These are phyloP conservation scores for Chimonanthus praecox DNA, from an alignment of 164 flowering plant genomes.

Conservation along the genomic window DNA sequence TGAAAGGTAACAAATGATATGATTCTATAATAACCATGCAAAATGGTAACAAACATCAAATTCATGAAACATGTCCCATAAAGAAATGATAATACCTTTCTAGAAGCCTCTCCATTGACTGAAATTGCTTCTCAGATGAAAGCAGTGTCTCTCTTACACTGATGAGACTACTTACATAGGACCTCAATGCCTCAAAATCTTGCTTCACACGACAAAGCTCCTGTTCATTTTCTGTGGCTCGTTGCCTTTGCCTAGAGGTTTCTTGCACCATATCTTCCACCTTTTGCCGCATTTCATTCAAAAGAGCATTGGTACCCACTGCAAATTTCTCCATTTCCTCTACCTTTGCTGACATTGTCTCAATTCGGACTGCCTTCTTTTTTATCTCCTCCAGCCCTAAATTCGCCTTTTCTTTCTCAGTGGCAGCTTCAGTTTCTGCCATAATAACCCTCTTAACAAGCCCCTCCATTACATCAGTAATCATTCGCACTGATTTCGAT, in stretches of 20 bases:
- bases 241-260: slow-evolving; percentile 88
- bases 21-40: background rate
- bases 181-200: slow-evolving; percentile 90
- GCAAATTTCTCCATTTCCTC: slow-evolving; percentile 95
- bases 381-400: slow-evolving; percentile 78
- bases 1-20: background rate
- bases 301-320: slow-evolving; percentile 57
- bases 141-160: slow-evolving; percentile 90
- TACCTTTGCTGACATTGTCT: slow-evolving; percentile 76
- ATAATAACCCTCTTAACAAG: slow-evolving; percentile 76
- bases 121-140: slow-evolving; percentile 95
- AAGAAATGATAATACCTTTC: slow-evolving; percentile 49
- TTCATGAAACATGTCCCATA: background rate
- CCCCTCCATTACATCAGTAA: slow-evolving; percentile 77
- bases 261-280: slow-evolving; percentile 96
- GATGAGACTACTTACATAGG: slow-evolving; percentile 86
- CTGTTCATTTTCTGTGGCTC: slow-evolving; percentile 89
- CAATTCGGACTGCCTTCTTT: slow-evolving; percentile 67
- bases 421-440: slow-evolving; percentile 81
- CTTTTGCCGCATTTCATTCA: slow-evolving; percentile 87
- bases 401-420: slow-evolving; percentile 75
- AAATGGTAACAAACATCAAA: background rate
- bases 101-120: slow-evolving; percentile 84
- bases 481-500: slow-evolving; percentile 67
- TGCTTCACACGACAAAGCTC: slow-evolving; percentile 88